phyloP scores from a whole-genome alignment of 768 basidiomycete genomes.

The Neoboletus brunneissimus region DNA sequence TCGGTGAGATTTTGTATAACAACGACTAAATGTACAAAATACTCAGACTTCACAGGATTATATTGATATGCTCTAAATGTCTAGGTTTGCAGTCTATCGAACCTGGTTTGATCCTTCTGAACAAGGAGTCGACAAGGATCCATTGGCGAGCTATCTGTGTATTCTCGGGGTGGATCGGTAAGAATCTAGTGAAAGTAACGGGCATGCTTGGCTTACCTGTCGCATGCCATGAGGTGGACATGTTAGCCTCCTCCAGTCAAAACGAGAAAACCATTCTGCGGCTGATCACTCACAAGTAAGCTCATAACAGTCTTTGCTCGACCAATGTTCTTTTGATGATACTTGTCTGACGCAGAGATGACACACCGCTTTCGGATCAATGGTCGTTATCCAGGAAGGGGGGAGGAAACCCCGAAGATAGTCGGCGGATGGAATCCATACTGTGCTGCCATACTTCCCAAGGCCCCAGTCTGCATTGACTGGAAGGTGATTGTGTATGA shows the following conservation, averaged over 20 bases:
- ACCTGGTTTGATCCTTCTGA: neutral
- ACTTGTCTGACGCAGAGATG: neutral
- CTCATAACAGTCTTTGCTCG: neutral
- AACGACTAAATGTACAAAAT: neutral
- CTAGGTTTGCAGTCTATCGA: neutral
- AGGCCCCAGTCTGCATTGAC: no score
- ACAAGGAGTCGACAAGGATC: no score
- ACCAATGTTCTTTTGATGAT: neutral
- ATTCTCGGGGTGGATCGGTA: neutral
- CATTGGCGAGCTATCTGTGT: no score
- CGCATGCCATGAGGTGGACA: no score
- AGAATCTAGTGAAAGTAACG: neutral
- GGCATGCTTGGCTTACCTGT: neutral
- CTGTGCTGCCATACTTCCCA: neutral
- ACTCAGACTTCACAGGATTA: neutral
- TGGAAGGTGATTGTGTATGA: neutral
- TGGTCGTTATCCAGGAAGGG: neutral
- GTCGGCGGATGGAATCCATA: neutral
- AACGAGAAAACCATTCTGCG: no score
- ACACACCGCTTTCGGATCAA: neutral
- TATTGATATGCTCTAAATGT: neutral
- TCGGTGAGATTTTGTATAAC: neutral
- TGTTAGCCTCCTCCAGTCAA: no score
- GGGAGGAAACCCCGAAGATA: neutral
- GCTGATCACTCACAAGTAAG: neutral